Percentiles rank a stretch among this genome's conserved stretches.
phyloP scores from a whole-genome alignment of 2,329 filamentous ascomycete species.

The Colletotrichum cereale region DNA sequence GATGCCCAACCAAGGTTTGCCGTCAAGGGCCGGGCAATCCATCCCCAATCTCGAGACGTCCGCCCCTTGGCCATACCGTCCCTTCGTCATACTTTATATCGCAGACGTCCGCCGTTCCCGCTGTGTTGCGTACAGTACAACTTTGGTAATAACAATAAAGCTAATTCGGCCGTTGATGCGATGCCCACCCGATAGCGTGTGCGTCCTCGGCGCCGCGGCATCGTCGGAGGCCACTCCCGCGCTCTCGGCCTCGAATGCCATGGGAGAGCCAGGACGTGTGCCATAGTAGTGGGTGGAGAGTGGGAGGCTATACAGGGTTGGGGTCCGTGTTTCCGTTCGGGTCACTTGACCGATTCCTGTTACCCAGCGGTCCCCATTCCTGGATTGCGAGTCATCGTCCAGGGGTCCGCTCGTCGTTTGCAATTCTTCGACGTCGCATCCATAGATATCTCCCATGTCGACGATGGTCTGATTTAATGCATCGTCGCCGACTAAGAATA shows the following conservation, averaged over 20 bases:
- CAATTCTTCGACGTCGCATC: neutral
- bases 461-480: neutral
- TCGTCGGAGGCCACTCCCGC: neutral
- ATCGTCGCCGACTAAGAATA: neutral
- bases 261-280: neutral
- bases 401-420: neutral
- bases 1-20: conserved; percentile 2
- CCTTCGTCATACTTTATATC: neutral
- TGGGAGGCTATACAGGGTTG: neutral
- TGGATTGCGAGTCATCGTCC: neutral
- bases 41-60: neutral
- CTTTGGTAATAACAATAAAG: conserved; percentile 2
- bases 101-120: conserved; percentile 13
- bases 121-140: neutral
- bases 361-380: neutral
- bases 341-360: conserved; percentile 13
- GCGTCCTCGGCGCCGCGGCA: conserved; percentile 17
- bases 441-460: neutral
- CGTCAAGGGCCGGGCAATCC: neutral
- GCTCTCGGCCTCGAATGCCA: neutral
- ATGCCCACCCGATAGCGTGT: neutral
- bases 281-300: neutral
- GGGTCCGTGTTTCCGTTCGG: conserved; percentile 18
- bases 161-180: neutral
- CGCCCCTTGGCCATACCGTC: neutral